Base-by-base conservation (phyloP, 331 rosid species). In the Quercus tomentella region DNA sequence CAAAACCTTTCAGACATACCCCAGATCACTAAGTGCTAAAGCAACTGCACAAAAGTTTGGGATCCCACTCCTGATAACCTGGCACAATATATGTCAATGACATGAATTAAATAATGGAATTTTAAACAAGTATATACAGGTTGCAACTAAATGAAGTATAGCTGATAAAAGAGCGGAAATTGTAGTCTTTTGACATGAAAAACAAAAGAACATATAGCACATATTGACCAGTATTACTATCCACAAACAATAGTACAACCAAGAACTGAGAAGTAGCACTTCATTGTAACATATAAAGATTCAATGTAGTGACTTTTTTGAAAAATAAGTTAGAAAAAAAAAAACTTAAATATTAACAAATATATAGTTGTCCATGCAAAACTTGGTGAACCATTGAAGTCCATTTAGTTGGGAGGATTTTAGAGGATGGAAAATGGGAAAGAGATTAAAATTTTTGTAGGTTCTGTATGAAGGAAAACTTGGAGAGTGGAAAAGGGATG, bases 11-110 rank as follows among this genome's bases (percentile, higher is more conserved):
- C 58, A 31, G 56, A 80, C 95, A 43, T 89, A 94, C 98, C 98
- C 97, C 84, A 94, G 85, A 56, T 92, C 97, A 85, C 56, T 84
- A 78, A 94, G 97, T 78, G 97, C 97, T 75, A 94, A 87, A 77
- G 97, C 97, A 82, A 94, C 97, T 28, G 97, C 96, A 91, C 97
- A 95, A 60, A 93, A 95, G 89, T 93, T 95, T 15, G 99, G 98
- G 56, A 95, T 74, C 82, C 99, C 99, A 82, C 99, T 95, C 88
- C 98, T 88, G 80, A 90, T 87, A 84, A 93, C 98, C 98, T 95
- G 88, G 82, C 63, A 87, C 77, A 82, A 70, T 14, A 67, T 62
- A 73, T n/a, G 56, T 43, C 30, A 86, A 41, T 52, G 73, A 35
- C 49, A 76, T 58, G 26, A 30, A 67, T 69, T 41, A 41, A 79